Base-by-base conservation (phyloP, 805 yeast species). In the Maudiozyma barnettii region DNA sequence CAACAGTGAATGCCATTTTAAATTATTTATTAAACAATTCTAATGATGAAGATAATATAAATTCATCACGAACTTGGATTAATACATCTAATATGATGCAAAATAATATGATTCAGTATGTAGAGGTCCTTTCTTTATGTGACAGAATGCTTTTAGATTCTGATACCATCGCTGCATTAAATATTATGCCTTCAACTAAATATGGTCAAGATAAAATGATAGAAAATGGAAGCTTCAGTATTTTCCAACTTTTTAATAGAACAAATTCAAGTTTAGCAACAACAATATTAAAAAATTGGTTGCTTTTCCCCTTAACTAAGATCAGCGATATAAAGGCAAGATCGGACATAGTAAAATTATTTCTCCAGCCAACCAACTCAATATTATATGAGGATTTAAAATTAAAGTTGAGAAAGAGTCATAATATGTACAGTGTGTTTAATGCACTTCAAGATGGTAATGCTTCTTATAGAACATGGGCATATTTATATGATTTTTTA, bases 271-370 rank as follows among this genome's bases (percentile, higher is more conserved):
- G 55, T 9, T 46, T 58, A 12, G 71, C 75, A 0, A 53, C 50
- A 26, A 52, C 56, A 21, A 51, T 62, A 1, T 43, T 73, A n/a
- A 55, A 49, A 12, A 50, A 60, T 1, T 69, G 71, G 70, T 52
- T 73, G 10, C 31, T 55, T 2, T 55, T 66, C 14, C 77, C 77
- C 0, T 48, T 67, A 3, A 51, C 60, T 1, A 56, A 63, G n/a
- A 45, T 51, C 1, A 49, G 51, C 1, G 21, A 47, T 6, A 65
- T 73, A 4, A 53, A 59, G 16, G 50, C 53, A 31, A 59, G 77
- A 21, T 57, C 60, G 2, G 49, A 60, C 2, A 54, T 64, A 0
- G 55, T 72, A 1, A 57, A 56, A 7, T 26, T 50, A 0, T 50
- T 73, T 3, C n/a, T 53, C 0, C 44, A 50, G 3, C 58, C 48